phyloP scores from a whole-genome alignment of 108 stramenopile species.

The Cyclotella sp. region DNA sequence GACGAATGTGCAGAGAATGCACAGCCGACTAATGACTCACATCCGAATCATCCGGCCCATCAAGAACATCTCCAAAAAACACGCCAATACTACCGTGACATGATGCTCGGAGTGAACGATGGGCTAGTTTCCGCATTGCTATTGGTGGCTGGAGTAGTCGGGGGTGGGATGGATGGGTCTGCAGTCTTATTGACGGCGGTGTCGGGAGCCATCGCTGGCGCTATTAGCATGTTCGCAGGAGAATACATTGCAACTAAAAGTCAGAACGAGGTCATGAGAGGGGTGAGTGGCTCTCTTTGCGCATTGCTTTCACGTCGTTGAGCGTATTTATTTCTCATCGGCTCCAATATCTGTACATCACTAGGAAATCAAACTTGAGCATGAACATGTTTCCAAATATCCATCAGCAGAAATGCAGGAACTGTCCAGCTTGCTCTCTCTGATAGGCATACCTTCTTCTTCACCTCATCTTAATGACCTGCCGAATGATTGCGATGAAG shows the following conservation, averaged over 20 bases:
- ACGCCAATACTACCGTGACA: constrained; percentile 85
- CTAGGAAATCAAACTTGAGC: constrained; percentile 70
- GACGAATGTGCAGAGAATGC: too few relatives aligned
- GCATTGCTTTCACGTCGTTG: too few relatives aligned
- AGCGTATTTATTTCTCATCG: not conserved
- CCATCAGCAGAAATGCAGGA: constrained; percentile 64
- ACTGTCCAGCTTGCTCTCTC: constrained; percentile 44
- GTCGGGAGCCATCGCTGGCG: constrained; percentile 77
- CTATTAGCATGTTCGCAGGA: constrained; percentile 81
- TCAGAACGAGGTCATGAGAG: constrained; percentile 80
- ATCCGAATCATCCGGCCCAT: constrained; percentile 35
- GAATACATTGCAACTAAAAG: constrained; percentile 83
- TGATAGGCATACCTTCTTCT: constrained; percentile 66
- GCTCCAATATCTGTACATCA: not conserved
- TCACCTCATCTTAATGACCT: not conserved
- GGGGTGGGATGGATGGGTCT: constrained; percentile 63
- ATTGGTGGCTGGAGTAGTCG: constrained; percentile 76
- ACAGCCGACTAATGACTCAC: too few relatives aligned
- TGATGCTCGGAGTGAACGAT: constrained; percentile 82
- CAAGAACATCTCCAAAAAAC: constrained; percentile 65
- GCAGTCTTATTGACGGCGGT: constrained; percentile 77
- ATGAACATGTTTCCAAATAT: constrained; percentile 59
- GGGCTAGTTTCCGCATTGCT: constrained; percentile 79
- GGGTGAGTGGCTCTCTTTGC: constrained; percentile 20
- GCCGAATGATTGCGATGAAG: not conserved